phyloP scores from a whole-genome alignment of 306 rosid species.

The Fragaria ananassa region DNA sequence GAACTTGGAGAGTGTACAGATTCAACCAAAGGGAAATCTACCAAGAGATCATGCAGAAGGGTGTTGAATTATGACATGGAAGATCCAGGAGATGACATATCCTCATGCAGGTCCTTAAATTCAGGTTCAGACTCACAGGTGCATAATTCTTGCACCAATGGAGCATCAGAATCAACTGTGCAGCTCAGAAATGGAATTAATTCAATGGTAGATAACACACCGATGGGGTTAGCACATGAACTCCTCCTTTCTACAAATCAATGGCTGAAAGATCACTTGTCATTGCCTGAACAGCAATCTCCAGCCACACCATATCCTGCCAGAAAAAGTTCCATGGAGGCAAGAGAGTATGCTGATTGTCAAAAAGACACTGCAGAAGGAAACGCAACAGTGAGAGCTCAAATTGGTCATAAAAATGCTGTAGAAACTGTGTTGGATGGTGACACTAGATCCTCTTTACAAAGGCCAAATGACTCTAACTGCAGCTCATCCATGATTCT shows the following conservation, averaged over 20 bases:
- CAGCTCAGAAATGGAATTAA: slow-evolving; percentile 22
- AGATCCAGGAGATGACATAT: slow-evolving; percentile 37
- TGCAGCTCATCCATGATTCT: slow-evolving; percentile 30
- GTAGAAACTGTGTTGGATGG: slow-evolving; percentile 8
- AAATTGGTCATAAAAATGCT: slow-evolving; percentile 20
- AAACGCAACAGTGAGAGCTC: slow-evolving; percentile 17
- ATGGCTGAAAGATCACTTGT: slow-evolving; percentile 17
- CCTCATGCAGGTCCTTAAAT: slow-evolving; percentile 21
- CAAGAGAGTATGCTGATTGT: slow-evolving; percentile 26
- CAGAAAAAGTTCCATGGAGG: slow-evolving; percentile 21
- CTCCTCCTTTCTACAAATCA: slow-evolving; percentile 26
- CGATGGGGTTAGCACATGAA: slow-evolving; percentile 23
- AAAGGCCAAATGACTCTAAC: slow-evolving; percentile 27
- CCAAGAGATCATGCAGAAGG: slow-evolving; percentile 46
- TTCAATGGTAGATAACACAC: slow-evolving; percentile 21
- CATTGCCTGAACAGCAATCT: slow-evolving; percentile 27
- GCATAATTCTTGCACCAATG: not conserved
- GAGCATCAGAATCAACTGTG: slow-evolving; percentile 23
- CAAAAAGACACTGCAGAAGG: slow-evolving; percentile 18
- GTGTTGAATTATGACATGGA: slow-evolving; percentile 46
- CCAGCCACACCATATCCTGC: slow-evolving; percentile 18
- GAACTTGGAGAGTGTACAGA: slow-evolving; percentile 25
- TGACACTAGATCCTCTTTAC: slow-evolving; percentile 18
- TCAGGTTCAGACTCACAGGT: slow-evolving; percentile 16
- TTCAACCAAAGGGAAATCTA: slow-evolving; percentile 23